Base-by-base conservation (phyloP, 371 early-diverging fungal species). In the Mortierella sp. region DNA sequence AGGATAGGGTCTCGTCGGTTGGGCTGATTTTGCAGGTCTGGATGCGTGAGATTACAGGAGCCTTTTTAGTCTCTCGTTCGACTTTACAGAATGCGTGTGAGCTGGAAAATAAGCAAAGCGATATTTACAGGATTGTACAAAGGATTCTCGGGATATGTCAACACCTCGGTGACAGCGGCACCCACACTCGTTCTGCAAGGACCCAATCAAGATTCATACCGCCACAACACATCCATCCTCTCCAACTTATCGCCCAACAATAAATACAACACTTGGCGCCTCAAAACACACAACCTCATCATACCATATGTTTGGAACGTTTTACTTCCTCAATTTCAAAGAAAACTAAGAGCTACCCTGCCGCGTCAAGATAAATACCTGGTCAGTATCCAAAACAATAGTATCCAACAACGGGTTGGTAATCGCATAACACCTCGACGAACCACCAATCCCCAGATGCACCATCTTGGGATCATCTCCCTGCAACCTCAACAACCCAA, bases 401-500 rank as follows among this genome's bases (percentile, higher is more conserved):
- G 87, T 86, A 38, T 86, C 87, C 70, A 86, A 43, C 44, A 86
- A 32, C 44, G 87, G 87, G 43, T 86, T 86, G 24, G 82, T 79
- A 35, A 86, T 82, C 21, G 87, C 77, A 75, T 86, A 86, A 49
- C 87, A 86, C 49, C 87, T 70, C 21, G 87, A 86, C 44, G 78
- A 78, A n/a, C 87, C 87, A 2, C 87, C 87, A 48, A 86, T 82
- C n/a, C 87, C 87, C 35, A 82, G 60, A 38, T 86, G 83, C 43
- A 82, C 87, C 16, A 73, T 86, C 79, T 82, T 86, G 56, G 82
- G 82, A 71, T 86, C 87, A 55, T 86, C 87, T 0, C 87, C 87
- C 41, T 86, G 87, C 1, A 82, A 65, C 43, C 91, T 74, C 48
- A 89, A 56, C 10, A 91, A 41, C 11, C 91, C 90, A 43, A 91